Base-by-base conservation (phyloP, 139 green algal species). In the Micractinium conductrix region DNA sequence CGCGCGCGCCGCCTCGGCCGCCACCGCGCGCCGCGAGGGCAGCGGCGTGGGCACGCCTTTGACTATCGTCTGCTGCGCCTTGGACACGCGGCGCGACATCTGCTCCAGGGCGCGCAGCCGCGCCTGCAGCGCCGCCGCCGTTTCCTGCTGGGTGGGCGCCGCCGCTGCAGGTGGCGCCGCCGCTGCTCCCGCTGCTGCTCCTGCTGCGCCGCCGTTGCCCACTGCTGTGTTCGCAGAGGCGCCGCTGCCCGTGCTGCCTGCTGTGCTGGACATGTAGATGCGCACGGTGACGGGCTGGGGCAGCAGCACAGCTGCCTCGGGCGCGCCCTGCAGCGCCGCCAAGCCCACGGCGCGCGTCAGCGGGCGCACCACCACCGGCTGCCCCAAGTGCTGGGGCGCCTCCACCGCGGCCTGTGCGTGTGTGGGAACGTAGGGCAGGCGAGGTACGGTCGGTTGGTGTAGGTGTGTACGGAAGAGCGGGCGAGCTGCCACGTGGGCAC, bases 21-120 rank as follows among this genome's bases (percentile, higher is more conserved):
- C 58, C 5, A 24, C 43, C 53, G 67, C 53, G 26, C 5, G 42
- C 24, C 43, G 44, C 14, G 74, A 63, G 48, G 85, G 86, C 60
- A 89, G 42, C 16, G 68, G 43, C 2, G 86, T 87, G n/a, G 86
- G 86, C 63, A 89, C 81, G 2, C 86, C 86, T 45, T 89, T 89
- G 22, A 89, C 38, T 4, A 87, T 80, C 1, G 73, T 62, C 68
- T 89, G 78, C 72, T 89, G 58, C 65, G 86, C 86, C 40, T 76
- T 37, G 26, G 50, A 62, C 65, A 87, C 74, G 2, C 86, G 74
- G 30, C 74, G 74, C 17, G 53, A 33, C 86, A 89, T 89, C 19
- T 40, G 38, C n/a, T 85, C 82, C 53, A 89, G 63, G 0, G 67
- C 65, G 2, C 33, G 30, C 26, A 76, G 40, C 28, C 74, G 71